Evolutionary conservation across 2,329 filamentous ascomycete species (phyloP).

Genomic region (Fusarium drepaniforme): DNA sequence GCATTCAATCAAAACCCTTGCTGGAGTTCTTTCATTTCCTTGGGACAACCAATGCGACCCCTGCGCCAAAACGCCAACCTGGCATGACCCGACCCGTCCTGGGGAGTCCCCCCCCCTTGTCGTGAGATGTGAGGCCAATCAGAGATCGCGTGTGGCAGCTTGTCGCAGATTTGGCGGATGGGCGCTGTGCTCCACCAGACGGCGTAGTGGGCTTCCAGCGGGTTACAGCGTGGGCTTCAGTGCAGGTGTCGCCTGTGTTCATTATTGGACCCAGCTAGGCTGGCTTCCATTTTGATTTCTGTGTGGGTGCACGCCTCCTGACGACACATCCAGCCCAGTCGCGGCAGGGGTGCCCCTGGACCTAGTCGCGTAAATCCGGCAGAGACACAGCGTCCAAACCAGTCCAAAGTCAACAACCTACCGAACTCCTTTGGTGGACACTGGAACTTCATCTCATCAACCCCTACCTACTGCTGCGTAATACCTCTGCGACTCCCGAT

Average conservation of each 20-base stretch:
- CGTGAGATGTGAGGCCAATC: constrained; percentile 24
- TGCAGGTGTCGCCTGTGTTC: constrained; percentile 14
- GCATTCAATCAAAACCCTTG: constrained; percentile 16
- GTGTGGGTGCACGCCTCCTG: constrained; percentile 38
- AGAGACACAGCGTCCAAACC: constrained; percentile 27
- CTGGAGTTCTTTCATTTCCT: constrained; percentile 29
- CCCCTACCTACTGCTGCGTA: constrained; percentile 27
- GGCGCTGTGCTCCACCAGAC: constrained; percentile 28
- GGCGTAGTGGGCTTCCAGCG: constrained; percentile 11
- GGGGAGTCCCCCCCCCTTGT: constrained; percentile 19
- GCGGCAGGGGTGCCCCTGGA: constrained; percentile 48
- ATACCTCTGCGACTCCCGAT: constrained; percentile 24
- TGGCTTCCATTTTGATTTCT: constrained; percentile 1
- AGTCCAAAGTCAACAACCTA: constrained; percentile 42
- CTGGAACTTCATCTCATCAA: constrained; percentile 37
- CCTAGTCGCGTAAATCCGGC: constrained; percentile 44
- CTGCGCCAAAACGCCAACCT: constrained; percentile 37
- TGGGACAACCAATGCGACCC: constrained; percentile 29
- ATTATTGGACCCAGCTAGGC: not conserved
- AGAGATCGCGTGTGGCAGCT: not conserved
- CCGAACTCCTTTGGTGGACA: constrained; percentile 36
- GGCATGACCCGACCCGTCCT: constrained; percentile 28
- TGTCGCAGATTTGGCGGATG: constrained; percentile 15
- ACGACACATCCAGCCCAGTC: constrained; percentile 49
- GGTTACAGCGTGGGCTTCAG: constrained; percentile 15